Base-by-base conservation (phyloP, 2,329 filamentous ascomycete species). In the Zelopaecilomyces penicillatus region DNA sequence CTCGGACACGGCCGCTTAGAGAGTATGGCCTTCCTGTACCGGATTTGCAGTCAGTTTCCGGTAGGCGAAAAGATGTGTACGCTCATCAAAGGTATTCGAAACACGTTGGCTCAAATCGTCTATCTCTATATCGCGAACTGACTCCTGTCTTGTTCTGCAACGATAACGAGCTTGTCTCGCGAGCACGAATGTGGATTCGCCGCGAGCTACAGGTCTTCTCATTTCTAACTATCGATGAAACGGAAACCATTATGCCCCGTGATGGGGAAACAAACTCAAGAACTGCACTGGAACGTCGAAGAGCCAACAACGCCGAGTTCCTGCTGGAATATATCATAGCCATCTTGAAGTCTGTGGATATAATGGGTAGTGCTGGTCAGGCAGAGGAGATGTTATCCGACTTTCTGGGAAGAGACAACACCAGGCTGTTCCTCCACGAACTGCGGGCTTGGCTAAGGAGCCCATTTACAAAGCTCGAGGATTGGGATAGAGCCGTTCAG, bases 251-350 rank as follows among this genome's bases (percentile, higher is more conserved):
- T 8, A 38, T 47, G 6, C 6, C 42, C 6, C 39, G 34, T 9
- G 36, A 50, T 7, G 42, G 38, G 3, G 46, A 44, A 3, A 42
- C 36, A 11, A 37, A 41, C 12, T 10, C 44, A 1, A 48, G 44
- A 31, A 50, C 37, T 5, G 33, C 38, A 2, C 44, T 41, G 55
- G 55, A 50, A 51, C 59, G 44, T 43, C 57, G 53, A 26, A 51
- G 78, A 35, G 75, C 75, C 5, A 82, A 78, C 52, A 91, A 90
- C 56, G 78, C 84, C 6, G 89, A 95, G 57, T 95, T 90, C 50
- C 64, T 96, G 8, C 74, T 96, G 7, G 87, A 94, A 57, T 95
- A 94, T 60, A 79, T 95, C 43, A 66, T 96, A 35, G 84, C 85
- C 7, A 85, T 96, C 26, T 66, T 96, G 47, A 90, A 87, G 60